phyloP scores from a whole-genome alignment of 768 basidiomycete species.

The Boletus tomentosulus region DNA sequence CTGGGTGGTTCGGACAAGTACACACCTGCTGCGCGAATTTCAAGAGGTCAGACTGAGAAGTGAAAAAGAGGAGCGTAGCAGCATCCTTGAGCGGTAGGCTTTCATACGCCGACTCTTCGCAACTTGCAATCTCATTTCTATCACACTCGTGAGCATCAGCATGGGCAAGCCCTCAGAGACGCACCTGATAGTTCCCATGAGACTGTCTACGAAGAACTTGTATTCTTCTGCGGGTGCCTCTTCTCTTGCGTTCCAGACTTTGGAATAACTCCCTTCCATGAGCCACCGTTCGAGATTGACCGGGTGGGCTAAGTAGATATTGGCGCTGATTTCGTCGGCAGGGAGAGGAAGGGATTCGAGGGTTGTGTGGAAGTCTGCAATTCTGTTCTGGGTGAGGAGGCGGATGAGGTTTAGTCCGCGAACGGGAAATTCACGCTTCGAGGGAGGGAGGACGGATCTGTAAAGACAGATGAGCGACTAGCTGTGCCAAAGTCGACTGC shows the following conservation, averaged over 20 bases:
- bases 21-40: slow-evolving; percentile 77
- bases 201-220: slow-evolving; percentile 87
- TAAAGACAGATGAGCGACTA: slow-evolving; percentile 21
- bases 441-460: slow-evolving; percentile 70
- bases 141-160: slow-evolving; percentile 2
- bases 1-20: neutral
- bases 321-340: slow-evolving; percentile 61
- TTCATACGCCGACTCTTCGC: slow-evolving; percentile 91
- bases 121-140: slow-evolving; percentile 96
- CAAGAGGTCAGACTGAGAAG: slow-evolving; percentile 71
- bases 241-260: slow-evolving; percentile 93
- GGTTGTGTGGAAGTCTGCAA: slow-evolving; percentile 96
- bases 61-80: slow-evolving; percentile 88
- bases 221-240: slow-evolving; percentile 93
- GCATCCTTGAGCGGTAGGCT: slow-evolving; percentile 89
- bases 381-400: slow-evolving; percentile 91
- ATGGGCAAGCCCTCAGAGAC: slow-evolving; percentile 9
- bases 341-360: slow-evolving; percentile 82
- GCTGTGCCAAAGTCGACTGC: slow-evolving; percentile 2
- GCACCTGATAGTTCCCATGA: slow-evolving; percentile 92
- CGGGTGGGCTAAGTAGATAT: slow-evolving; percentile 77
- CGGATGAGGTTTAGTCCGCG: slow-evolving; percentile 93
- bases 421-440: slow-evolving; percentile 82
- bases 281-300: slow-evolving; percentile 94
- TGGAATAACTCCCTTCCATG: slow-evolving; percentile 98